Evolutionary conservation across 257 asterid species (phyloP).

Genomic region (Orobanche coerulescens): DNA sequence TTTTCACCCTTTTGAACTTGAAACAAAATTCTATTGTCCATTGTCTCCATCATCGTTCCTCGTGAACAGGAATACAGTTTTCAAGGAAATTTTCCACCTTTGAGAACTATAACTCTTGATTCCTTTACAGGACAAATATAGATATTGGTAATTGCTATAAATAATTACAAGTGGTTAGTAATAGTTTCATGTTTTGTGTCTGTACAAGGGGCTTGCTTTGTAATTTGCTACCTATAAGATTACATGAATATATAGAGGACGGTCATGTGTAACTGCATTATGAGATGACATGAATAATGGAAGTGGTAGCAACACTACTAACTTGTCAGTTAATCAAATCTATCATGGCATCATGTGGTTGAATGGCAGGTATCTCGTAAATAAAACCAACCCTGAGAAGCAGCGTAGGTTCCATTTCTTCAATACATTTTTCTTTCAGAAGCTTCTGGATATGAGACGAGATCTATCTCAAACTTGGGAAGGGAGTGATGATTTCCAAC

Average conservation of each 20-base stretch:
- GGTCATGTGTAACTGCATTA: neutral
- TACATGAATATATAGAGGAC: neutral
- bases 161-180: neutral
- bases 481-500: conserved; percentile 56
- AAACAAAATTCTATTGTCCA: neutral
- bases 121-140: neutral
- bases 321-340: neutral
- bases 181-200: neutral
- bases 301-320: conserved; percentile 15
- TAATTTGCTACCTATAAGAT: neutral
- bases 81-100: neutral
- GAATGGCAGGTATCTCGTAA: conserved; percentile 58
- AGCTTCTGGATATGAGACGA: conserved; percentile 53
- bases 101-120: neutral
- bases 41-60: neutral
- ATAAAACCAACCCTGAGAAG: conserved; percentile 39
- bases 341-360: conserved; percentile 13
- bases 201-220: conserved; percentile 7
- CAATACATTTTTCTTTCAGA: conserved; percentile 88
- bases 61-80: neutral
- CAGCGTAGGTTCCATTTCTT: conserved; percentile 65
- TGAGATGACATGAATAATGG: conserved; percentile 5
- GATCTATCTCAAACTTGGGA: conserved; percentile 38
- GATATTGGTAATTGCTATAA: neutral
- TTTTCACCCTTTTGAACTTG: conserved; percentile 4